Evolutionary conservation across 805 yeast genomes (phyloP).

Genomic region (Candida quercuum): DNA sequence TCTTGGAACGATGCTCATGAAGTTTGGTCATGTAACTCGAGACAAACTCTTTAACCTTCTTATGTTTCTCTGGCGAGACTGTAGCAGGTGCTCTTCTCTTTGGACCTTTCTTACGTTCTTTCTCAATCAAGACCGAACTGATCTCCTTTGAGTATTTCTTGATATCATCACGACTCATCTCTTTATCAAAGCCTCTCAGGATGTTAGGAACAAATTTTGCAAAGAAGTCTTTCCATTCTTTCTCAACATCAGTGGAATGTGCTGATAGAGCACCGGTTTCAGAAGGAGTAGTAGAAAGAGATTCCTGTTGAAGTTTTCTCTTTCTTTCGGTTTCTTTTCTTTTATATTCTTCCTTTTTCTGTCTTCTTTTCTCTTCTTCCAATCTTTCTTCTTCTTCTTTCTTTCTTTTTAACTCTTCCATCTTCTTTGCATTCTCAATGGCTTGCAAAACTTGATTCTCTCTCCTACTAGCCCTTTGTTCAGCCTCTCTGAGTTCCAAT

Average conservation of each 20-base stretch:
- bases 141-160: slow-evolving; percentile 80
- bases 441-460: slow-evolving; percentile 27
- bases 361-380: slow-evolving; percentile 16
- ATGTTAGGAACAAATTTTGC: slow-evolving; percentile 79
- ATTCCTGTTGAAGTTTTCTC: slow-evolving; percentile 12
- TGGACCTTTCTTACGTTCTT: slow-evolving; percentile 46
- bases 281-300: slow-evolving; percentile 7
- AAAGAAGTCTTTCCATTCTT: slow-evolving; percentile 39
- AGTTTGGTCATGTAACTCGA: slow-evolving; percentile 65
- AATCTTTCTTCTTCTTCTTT: slow-evolving; percentile 23
- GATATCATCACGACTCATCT: slow-evolving; percentile 65
- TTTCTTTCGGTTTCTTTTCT: slow-evolving; percentile 21
- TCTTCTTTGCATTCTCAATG: slow-evolving; percentile 33
- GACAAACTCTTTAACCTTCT: slow-evolving; percentile 64
- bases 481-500: slow-evolving; percentile 18
- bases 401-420: slow-evolving; percentile 19
- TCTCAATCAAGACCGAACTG: slow-evolving; percentile 57
- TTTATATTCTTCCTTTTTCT: slow-evolving; percentile 31
- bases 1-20: slow-evolving; percentile 37
- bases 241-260: slow-evolving; percentile 15
- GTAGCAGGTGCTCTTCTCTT: slow-evolving; percentile 42
- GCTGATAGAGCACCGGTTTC: slow-evolving; percentile 1
- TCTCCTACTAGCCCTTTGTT: slow-evolving; percentile 16
- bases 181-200: slow-evolving; percentile 57
- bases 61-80: slow-evolving; percentile 56